These are phyloP conservation scores for Salix arbutifolia DNA, from an alignment of 345 rosid species.

Conservation along the genomic window DNA sequence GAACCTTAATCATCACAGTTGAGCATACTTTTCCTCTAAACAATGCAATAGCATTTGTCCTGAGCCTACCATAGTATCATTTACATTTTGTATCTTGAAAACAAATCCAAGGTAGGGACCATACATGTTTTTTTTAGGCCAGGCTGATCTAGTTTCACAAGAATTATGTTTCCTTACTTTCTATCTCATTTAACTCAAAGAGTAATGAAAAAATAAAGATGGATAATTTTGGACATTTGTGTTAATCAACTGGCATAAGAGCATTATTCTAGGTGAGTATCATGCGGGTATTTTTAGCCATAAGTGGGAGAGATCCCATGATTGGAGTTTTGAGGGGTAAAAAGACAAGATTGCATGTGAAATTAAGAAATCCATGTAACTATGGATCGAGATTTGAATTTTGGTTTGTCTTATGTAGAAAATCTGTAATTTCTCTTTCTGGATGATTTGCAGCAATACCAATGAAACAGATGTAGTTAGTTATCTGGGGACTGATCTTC, in stretches of 20 bases:
- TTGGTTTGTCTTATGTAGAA: neutral
- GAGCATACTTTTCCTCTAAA: constrained; percentile 29
- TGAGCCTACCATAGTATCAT: neutral
- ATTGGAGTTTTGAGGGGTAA: neutral
- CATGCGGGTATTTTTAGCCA: neutral
- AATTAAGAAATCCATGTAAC: neutral
- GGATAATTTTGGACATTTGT: neutral
- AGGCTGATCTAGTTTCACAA: neutral
- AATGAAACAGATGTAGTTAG: neutral
- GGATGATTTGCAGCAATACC: neutral
- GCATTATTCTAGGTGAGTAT: neutral
- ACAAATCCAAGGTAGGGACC: constrained; percentile 7
- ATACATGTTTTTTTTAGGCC: neutral
- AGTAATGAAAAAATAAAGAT: neutral
- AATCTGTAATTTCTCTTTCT: neutral
- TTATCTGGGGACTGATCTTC: neutral
- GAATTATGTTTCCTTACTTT: neutral
- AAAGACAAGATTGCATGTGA: neutral
- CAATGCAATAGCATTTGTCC: constrained; percentile 19
- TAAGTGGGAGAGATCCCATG: neutral
- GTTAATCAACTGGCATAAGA: neutral
- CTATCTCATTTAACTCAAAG: neutral
- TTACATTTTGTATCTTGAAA: neutral
- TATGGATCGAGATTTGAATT: neutral
- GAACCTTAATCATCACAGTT: constrained; percentile 26